Base-by-base conservation (phyloP, 2,329 filamentous ascomycete species). In the Aspergillus sp. region DNA sequence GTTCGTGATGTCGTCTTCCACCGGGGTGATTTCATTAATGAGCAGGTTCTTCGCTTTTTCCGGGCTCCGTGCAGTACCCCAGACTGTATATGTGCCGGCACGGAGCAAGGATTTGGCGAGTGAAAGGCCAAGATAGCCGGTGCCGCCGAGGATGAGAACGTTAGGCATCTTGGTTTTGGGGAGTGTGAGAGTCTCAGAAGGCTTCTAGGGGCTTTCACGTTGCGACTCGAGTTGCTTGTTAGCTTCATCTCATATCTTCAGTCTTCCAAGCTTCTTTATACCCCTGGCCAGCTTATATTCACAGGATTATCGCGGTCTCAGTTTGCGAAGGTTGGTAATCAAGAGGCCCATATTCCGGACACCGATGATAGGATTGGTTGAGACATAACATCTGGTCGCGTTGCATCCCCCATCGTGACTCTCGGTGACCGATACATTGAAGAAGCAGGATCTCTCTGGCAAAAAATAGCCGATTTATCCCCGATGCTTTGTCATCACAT, bases 21-120 rank as follows among this genome's bases (percentile, higher is more conserved):
- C 24, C 9, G 49, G 14, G 10, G 65, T 53, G 16, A 68, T 65
- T 6, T 51, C 49, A 18, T 67, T 60, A 51, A 59, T 10, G 52
- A 57, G 18, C 62, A 78, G 66, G 12, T 60, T 54, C 5, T 62
- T 61, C 9, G 70, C 73, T 63, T 76, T 78, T n/a, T 66, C 63
- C 2, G 64, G 52, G 2, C 64, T 67, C 53, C 74, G 69, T 11
- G 71, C 73, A 32, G 75, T 66, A 20, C 75, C 75, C 53, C 73
- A 78, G 49, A 78, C 75, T 7, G 65, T 68, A 56, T 78, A 67
- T 39, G 64, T 65, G 29, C 67, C 70, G 6, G 64, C 64, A 18
- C 67, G 67, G 14, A 75, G 53, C 4, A 71, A 67, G 22, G 63
- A 55, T 24, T 62, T 56, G 18, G 61, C 60, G 12, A 73, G 20